Evolutionary conservation across 495 filamentous ascomycete species (phyloP), one percentile per base, ranked within the genome.

Genomic region (Penicillium crystallinum): DNA sequence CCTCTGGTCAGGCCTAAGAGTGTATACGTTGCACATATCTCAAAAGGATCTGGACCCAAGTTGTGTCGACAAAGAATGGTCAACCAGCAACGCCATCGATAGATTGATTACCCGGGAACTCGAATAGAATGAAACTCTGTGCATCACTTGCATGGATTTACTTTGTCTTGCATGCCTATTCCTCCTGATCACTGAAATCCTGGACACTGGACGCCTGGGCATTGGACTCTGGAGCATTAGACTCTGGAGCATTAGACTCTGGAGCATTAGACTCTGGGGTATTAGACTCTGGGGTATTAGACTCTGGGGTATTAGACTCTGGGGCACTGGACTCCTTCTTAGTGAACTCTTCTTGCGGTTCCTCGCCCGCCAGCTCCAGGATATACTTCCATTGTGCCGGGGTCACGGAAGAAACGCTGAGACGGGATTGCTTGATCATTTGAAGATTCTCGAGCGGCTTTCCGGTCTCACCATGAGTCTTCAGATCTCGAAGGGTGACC

Each of bases 371-470:
- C 35, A 83, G 53, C 5, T 71, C 69, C 58, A 86, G 75, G 51
- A 98, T 82, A 62, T 87, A 91, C 19, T 88, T 74, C 89, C 92
- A 98, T 67, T 97, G 86, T 1, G 68, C 72, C 23, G 73, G 70
- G 5, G 74, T 78, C 12, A 98, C 89, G 35, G 80, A 82, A 35
- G 85, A 89, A 19, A 98, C 91, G 66, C 92, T 97, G 22, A 97
- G 68, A 35, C 93, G 77, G 6, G 80, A 73, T 65, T 88, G 81
- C 63, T 85, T 92, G 51, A 97, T 68, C 69, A 90, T 79, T 71
- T 95, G 86, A 77, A 98, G 89, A 52, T 82, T 79, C 63, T 85
- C 81, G n/a, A 98, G 78, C 25, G 81, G 69, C 31, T 78, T 75
- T 9, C 84, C 87, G 4, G 78, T 63, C 37, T 78, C 64, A 23